Evolutionary conservation across 2,329 filamentous ascomycete genomes (phyloP).

Genomic region (Alternaria viburni): DNA sequence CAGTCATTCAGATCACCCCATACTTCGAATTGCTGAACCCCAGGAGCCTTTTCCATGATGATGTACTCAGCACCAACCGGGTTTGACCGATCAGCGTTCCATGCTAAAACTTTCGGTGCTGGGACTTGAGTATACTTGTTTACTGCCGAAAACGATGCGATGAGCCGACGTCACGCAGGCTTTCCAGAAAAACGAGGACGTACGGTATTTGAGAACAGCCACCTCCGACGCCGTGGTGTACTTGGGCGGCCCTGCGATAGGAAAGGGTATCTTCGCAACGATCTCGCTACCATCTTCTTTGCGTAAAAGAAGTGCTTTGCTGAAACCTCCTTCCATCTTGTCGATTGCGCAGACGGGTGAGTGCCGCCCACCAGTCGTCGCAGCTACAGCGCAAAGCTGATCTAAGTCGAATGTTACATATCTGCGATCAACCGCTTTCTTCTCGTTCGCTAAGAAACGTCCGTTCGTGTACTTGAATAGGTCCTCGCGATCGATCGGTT

Average conservation of each 20-base stretch:
- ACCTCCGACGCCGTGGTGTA: conserved; percentile 46
- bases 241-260: conserved; percentile 37
- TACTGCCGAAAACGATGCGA: conserved; percentile 7
- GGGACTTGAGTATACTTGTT: conserved; percentile 25
- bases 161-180: neutral
- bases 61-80: conserved; percentile 46
- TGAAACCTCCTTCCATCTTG: conserved; percentile 45
- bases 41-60: conserved; percentile 43
- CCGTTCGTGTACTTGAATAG: conserved; percentile 38
- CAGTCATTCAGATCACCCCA: conserved; percentile 38
- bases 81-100: conserved; percentile 33
- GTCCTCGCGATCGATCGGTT: conserved; percentile 21
- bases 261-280: conserved; percentile 32
- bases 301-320: conserved; percentile 38
- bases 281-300: conserved; percentile 23
- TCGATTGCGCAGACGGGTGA: conserved; percentile 37
- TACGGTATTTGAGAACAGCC: conserved; percentile 43
- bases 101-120: conserved; percentile 37
- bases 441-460: conserved; percentile 37
- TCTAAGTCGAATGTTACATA: conserved; percentile 39
- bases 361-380: conserved; percentile 14
- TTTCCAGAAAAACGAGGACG: conserved; percentile 2
- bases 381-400: conserved; percentile 35
- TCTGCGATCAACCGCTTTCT: conserved; percentile 26
- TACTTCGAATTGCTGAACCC: conserved; percentile 33